Evolutionary conservation across 495 filamentous ascomycete species (phyloP), one percentile per base, ranked within the genome.

Genomic region (Cercophora sp.): DNA sequence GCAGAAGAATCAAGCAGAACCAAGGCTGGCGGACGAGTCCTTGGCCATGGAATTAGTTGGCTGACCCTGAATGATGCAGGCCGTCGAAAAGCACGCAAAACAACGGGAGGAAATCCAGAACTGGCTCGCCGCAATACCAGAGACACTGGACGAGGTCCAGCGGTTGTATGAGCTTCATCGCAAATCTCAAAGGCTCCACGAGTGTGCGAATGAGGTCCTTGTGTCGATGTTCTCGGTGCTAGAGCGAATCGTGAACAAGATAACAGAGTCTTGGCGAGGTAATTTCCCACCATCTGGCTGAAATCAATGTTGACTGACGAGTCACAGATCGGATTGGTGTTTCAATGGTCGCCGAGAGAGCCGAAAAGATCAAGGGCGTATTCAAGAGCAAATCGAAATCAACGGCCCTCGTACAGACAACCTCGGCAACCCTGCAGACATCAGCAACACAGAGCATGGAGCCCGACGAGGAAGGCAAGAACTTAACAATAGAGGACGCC

Each of bases 191-290:
- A 1, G 24, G 35, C 32, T 60, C 13, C 54, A 54, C 18, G 10
- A 19, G 1, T 32, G 44, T 6, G 45, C 46, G 5, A 43, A 60
- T n/a, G n/a, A 27, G 2, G 51, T 60, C 8, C 23, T 60, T 13
- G 39, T 57, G 3, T 37, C 54, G 22, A 51, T 60, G 4, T 60
- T 60, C 11, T 13, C 10, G 8, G 54, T 60, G 5, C 41, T 60
- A 6, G 48, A 56, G 39, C 23, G 49, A 10, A 60, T 60, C 26
- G 34, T 60, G 1, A 46, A 60, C 32, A 29, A 47, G n/a, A 24
- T 60, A 2, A 52, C 57, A 2, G 35, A 41, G 22, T 40, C 43
- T 24, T 49, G 36, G 31, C 41, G 24, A n/a, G 26, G 55, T 57
- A 19, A 32, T 15, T 0, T 9, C 45, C 3, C 35, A 35, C 13